Evolutionary conservation across 768 basidiomycete species (phyloP).

Genomic region (Tricholoma bakamatsutake): DNA sequence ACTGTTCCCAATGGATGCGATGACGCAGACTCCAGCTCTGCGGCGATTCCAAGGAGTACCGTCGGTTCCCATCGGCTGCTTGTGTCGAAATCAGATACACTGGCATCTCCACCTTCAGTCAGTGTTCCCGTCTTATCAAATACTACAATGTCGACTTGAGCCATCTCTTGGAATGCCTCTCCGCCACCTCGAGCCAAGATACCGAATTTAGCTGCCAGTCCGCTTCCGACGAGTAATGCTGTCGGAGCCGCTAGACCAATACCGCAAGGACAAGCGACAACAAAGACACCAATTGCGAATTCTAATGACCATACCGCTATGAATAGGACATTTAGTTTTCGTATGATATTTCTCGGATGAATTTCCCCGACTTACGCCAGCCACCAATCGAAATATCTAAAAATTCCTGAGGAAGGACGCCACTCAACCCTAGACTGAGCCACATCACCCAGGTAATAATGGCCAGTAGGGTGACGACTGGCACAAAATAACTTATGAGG

Average conservation of each 20-base stretch:
- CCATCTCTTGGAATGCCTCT: constrained; percentile 81
- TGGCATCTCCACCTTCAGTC: constrained; percentile 59
- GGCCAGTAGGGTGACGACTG: constrained; percentile 67
- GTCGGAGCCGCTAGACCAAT: constrained; percentile 85
- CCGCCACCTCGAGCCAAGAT: constrained; percentile 85
- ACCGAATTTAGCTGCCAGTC: constrained; percentile 71
- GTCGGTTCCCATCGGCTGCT: constrained; percentile 26
- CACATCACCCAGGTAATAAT: constrained; percentile 72
- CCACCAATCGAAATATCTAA: constrained; percentile 50
- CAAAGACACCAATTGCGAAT: constrained; percentile 79
- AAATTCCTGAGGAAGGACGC: constrained; percentile 47
- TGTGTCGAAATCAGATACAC: constrained; percentile 44
- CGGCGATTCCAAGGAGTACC: constrained; percentile 45
- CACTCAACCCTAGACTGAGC: constrained; percentile 59
- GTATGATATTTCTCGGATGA: background rate
- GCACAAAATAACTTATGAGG: constrained; percentile 77
- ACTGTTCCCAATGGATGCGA: constrained; percentile 65
- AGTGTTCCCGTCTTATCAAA: constrained; percentile 90
- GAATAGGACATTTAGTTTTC: background rate
- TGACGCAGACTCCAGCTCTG: constrained; percentile 48
- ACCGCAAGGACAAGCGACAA: constrained; percentile 84
- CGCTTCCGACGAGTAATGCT: constrained; percentile 77
- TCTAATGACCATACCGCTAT: constrained; percentile 70
- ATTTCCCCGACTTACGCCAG: constrained; percentile 46
- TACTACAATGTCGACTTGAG: constrained; percentile 65